Conservation (phyloP, 805 yeast genomes). For the Ogataea sp. region DNA sequence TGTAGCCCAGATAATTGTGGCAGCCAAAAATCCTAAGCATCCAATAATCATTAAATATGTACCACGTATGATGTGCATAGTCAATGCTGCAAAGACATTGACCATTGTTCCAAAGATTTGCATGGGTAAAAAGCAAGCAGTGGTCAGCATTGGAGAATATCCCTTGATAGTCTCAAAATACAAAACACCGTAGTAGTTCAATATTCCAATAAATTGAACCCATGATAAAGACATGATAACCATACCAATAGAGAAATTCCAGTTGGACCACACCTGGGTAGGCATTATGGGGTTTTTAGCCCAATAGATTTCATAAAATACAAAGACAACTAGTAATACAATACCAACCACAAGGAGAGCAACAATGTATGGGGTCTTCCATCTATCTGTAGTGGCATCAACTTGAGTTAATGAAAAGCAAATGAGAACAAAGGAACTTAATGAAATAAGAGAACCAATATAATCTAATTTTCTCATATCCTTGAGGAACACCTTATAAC, state of each 20-base stretch:
- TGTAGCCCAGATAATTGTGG: slow-evolving; percentile 30
- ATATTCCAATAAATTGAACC: slow-evolving; percentile 29
- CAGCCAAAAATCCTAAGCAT: slow-evolving; percentile 18
- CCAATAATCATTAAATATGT: slow-evolving; percentile 23
- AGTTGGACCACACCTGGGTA: slow-evolving; percentile 27
- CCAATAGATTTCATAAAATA: slow-evolving; percentile 27
- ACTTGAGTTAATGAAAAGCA: slow-evolving; percentile 33
- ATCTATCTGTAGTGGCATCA: slow-evolving; percentile 26
- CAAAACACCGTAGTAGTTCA: slow-evolving; percentile 26
- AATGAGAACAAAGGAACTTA: slow-evolving; percentile 26
- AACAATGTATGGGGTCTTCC: slow-evolving; percentile 36
- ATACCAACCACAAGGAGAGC: slow-evolving; percentile 28
- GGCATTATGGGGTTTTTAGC: slow-evolving; percentile 33
- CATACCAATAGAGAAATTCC: slow-evolving; percentile 28
- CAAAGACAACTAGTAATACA: slow-evolving; percentile 18
- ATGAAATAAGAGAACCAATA: slow-evolving; percentile 27
- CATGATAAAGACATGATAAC: slow-evolving; percentile 23
- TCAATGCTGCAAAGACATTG: slow-evolving; percentile 31
- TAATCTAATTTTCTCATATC: slow-evolving; percentile 24
- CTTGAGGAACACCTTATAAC: slow-evolving; percentile 7
- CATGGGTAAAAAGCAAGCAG: slow-evolving; percentile 30
- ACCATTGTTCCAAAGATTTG: slow-evolving; percentile 27
- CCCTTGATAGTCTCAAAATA: slow-evolving; percentile 29
- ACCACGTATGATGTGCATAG: slow-evolving; percentile 31
- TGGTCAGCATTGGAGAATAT: slow-evolving; percentile 27